Evolutionary conservation across 768 basidiomycete species (phyloP), one percentile per base, ranked within the genome.

Genomic region (Chiua virens): DNA sequence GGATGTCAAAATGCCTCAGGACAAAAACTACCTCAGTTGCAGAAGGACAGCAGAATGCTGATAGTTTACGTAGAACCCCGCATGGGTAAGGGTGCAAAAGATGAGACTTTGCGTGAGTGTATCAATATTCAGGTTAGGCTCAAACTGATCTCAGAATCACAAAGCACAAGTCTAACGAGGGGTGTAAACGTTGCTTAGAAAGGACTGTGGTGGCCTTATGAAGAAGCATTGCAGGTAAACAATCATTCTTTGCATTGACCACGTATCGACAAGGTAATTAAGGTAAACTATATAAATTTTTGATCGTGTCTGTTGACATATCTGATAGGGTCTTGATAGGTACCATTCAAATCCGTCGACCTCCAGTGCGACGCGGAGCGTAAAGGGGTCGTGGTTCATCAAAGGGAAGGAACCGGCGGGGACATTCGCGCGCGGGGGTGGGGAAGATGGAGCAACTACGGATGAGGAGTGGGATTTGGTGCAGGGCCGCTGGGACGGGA

Each of bases 351-450:
- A n/a, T n/a, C 72, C 69, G 2, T 73, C 62, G 42, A 82, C 80
- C 70, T 79, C 80, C 18, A 96, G 75, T 0, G 93, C 91, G 21
- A 96, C 79, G 49, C 87, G 85, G 35, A 98, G 79, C 0, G 94
- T 98, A 76, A 95, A 92, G 0, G 96, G 97, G 65, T 99, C 97
- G 47, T 76, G 71, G 73, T 86, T 89, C 89, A 97, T 96, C 38
- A 95, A 75, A 0, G 84, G 77, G 0, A 95, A 91, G 1, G 96
- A 79, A 3, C n/a, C 94, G 81, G 35, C 97, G 79, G 3, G 91
- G 88, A 22, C 95, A 85, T 66, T 93, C 87, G 44, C 93, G 87
- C 3, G 91, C n/a, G n/a, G n/a, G n/a, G n/a, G n/a, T 90, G 3
- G 94, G 75, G 6, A 98, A 61, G 65, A 99, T 91, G 14, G 89